Evolutionary conservation across 352 stramenopile species (phyloP).

Genomic region (Phytopythium helicoides): DNA sequence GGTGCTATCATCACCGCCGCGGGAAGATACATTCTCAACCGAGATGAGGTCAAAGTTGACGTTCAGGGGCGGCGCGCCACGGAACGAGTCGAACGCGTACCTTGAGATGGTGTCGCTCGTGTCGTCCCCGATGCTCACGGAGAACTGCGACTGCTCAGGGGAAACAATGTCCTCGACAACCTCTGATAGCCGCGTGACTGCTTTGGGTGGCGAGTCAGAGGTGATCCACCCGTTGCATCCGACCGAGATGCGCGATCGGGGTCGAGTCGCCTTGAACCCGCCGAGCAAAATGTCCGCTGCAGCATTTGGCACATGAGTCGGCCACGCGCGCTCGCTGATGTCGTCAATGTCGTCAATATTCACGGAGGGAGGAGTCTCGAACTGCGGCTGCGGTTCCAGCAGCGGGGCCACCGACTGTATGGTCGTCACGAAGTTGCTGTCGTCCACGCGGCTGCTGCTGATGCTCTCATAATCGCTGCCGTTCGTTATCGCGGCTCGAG

Average conservation of each 20-base stretch:
- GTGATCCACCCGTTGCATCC: conserved; percentile 30
- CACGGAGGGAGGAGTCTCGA: background rate
- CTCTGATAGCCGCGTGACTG: conserved; percentile 4
- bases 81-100: conserved; percentile 6
- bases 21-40: background rate
- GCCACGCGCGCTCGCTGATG: background rate
- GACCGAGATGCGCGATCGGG: conserved; percentile 25
- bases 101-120: conserved; percentile 6
- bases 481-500: background rate
- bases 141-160: conserved; percentile 9
- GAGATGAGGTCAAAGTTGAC: conserved; percentile 8
- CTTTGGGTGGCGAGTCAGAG: conserved; percentile 7
- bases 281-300: conserved; percentile 14
- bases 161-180: background rate
- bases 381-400: conserved; percentile 7
- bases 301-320: conserved; percentile 11
- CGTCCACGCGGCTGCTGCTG: conserved; percentile 2
- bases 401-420: conserved; percentile 1
- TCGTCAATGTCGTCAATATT: background rate
- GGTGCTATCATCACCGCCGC: background rate
- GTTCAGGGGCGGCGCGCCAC: background rate
- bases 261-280: conserved; percentile 12
- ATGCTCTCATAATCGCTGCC: conserved; percentile 6
- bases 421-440: conserved; percentile 2
- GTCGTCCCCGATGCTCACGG: background rate